phyloP scores from a whole-genome alignment of 2,329 filamentous ascomycete species.

The Claviceps sp. region DNA sequence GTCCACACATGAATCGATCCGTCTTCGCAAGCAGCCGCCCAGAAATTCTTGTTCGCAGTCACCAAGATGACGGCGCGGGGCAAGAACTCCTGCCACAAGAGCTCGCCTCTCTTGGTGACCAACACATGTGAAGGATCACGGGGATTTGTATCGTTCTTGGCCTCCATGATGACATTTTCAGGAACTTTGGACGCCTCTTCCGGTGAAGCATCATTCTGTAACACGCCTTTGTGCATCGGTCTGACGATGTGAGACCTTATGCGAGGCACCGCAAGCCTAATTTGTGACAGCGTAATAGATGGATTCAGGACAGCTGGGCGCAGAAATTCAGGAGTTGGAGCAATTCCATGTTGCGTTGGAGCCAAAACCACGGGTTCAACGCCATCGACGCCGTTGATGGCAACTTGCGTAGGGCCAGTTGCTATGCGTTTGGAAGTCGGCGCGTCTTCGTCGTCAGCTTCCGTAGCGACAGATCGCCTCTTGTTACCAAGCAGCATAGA shows the following conservation, averaged over 20 bases:
- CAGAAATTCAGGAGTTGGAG: conserved; percentile 67
- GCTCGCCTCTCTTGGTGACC: conserved; percentile 64
- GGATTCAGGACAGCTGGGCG: conserved; percentile 80
- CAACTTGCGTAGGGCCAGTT: conserved; percentile 58
- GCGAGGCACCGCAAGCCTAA: conserved; percentile 77
- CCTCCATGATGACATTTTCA: conserved; percentile 72
- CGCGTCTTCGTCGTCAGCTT: conserved; percentile 57
- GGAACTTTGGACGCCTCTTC: conserved; percentile 51
- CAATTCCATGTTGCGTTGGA: conserved; percentile 43
- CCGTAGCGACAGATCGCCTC: conserved; percentile 60
- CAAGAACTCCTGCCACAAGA: conserved; percentile 89
- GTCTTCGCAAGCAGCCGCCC: conserved; percentile 88
- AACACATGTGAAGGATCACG: conserved; percentile 76
- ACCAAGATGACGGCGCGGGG: conserved; percentile 78
- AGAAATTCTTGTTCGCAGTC: conserved; percentile 81
- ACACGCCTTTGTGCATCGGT: conserved; percentile 56
- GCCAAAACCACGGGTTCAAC: conserved; percentile 60
- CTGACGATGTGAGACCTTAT: conserved; percentile 72
- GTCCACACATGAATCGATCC: conserved; percentile 86
- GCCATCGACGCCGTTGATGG: conserved; percentile 65
- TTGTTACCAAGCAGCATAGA: conserved; percentile 88
- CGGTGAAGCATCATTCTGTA: conserved; percentile 36
- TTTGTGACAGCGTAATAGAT: conserved; percentile 65
- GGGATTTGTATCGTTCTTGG: conserved; percentile 64
- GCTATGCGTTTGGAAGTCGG: conserved; percentile 36